Base-by-base conservation (phyloP, 1,139 yeast species). In the Sugiyamaella castrensis region DNA sequence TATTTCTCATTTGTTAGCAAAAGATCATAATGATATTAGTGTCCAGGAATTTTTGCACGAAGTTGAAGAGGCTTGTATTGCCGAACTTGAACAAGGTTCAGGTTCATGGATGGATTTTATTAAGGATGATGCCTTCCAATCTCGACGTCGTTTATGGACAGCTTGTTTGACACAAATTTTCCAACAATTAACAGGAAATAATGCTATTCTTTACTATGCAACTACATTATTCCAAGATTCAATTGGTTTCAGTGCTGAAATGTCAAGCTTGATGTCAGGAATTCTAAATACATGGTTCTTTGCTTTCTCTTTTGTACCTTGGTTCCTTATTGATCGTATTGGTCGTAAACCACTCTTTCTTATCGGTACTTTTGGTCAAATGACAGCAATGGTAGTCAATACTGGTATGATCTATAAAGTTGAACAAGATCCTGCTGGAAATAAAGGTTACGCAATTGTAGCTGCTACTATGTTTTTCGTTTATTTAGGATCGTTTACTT, bases 151-250 rank as follows among this genome's bases (percentile, higher is more conserved):
- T 13, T 37, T 52, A 28, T 44, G 48, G 49, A 46, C 50, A 3
- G 55, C 55, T 11, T 52, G 55, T 33, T 26, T 47, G n/a, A 47
- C 43, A 10, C 55, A 52, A 31, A 43, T 54, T 33, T 57, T 58
- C 53, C 62, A 58, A 42, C 88, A 82, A 66, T 74, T 82, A 71
- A 81, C 87, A 40, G 89, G 89, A 68, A 73, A 81, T 54, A 84
- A 82, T 69, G 81, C 81, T 59, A 77, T 83, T 51, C 78, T 64
- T 7, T 67, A 65, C 51, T 67, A 43, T 55, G 63, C 80, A 7
- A 55, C 59, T 27, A 53, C 75, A 5, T 71, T 77, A 56, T 77
- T 74, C 42, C 63, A 75, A 61, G 73, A 71, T 56, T 65, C 71
- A 47, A 57, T 76, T 49, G 75, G 73, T 2, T 73, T 78, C 74